Base-by-base conservation (phyloP, 2,329 filamentous ascomycete genomes). In the Diplodia mutila region DNA sequence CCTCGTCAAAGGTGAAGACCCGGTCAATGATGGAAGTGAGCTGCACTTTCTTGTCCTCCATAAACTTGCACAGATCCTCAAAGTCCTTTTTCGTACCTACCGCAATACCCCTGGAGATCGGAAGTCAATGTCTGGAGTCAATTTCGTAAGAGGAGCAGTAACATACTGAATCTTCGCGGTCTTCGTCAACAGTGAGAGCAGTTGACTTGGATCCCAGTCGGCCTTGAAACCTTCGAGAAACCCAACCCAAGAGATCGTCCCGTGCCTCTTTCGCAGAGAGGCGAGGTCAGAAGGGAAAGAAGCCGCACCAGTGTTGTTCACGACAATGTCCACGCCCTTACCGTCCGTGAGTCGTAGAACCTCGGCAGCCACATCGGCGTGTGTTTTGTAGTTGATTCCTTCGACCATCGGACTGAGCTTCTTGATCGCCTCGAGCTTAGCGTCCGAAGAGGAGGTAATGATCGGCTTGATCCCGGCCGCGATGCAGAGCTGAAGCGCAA, bases 381-480 rank as follows among this genome's bases (percentile, higher is more conserved):
- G 79, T 0, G 75, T 81, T 65, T 83, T 85, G 75, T 90, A 90
- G 75, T 90, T 90, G 73, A 90, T 80, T 9, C 85, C 78, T 65
- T 65, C 14, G 18, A 76, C 61, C 2, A 51, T 25, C 1, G 71
- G 69, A 18, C 67, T 69, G 8, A 75, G 29, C n/a, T 70, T 69
- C 39, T 86, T 80, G n/a, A 89, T 77, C 9, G 76, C 78, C 29
- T 81, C 75, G 0, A 83, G 83, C 75, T 90, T 90, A 7, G 79
- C 78, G 9, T 85, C 80, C 0, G 83, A 85, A 0, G 85, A 87
- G 0, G 86, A 88, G 0, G 87, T 90, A 0, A 88, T 82, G 59
- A 90, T 86, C 1, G 89, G 73, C 5, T 32, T 65, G 59, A 76
- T 75, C 4, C 73, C 73, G 0, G 73, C 74, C 1, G 74, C 72